phyloP scores from a whole-genome alignment of 352 stramenopile species.

The Phytophthora idaei region DNA sequence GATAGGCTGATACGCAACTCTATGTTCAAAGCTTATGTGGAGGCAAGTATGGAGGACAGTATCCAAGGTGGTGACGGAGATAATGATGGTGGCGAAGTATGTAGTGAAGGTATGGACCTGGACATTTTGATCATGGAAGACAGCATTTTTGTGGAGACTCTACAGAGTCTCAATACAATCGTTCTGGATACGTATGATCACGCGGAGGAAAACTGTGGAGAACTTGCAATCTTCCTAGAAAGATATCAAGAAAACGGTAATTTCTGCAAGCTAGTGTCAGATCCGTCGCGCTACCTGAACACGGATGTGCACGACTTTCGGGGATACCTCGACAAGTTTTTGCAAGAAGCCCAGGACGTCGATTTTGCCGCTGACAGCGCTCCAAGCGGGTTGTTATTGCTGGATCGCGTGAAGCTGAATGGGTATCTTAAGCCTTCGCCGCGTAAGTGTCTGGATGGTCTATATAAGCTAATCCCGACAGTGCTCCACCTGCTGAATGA shows the following conservation, averaged over 20 bases:
- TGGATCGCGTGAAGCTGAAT: constrained; percentile 68
- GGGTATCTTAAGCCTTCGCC: constrained; percentile 68
- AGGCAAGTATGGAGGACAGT: constrained; percentile 57
- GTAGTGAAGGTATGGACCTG: constrained; percentile 62
- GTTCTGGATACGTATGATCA: constrained; percentile 58
- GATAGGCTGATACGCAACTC: constrained; percentile 63
- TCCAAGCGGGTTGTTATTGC: constrained; percentile 57
- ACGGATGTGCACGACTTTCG: constrained; percentile 65
- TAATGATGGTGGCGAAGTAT: constrained; percentile 46
- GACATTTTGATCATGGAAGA: constrained; percentile 87
- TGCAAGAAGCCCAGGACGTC: constrained; percentile 55
- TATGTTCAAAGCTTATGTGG: constrained; percentile 74
- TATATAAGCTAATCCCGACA: constrained; percentile 63
- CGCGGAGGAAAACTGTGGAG: constrained; percentile 55
- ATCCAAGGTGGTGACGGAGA: constrained; percentile 41
- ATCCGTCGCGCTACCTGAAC: constrained; percentile 34
- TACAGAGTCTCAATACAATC: constrained; percentile 57
- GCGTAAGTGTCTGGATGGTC: constrained; percentile 56
- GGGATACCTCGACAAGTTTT: constrained; percentile 69
- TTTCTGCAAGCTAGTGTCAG: constrained; percentile 54
- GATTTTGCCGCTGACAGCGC: constrained; percentile 53
- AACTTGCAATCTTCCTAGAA: constrained; percentile 75
- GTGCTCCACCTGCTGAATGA: constrained; percentile 70
- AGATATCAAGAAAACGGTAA: constrained; percentile 76
- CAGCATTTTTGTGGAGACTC: constrained; percentile 54